These are phyloP conservation scores for Alternaria postmessia DNA, from an alignment of 2,329 filamentous ascomycete species.

Conservation along the genomic window DNA sequence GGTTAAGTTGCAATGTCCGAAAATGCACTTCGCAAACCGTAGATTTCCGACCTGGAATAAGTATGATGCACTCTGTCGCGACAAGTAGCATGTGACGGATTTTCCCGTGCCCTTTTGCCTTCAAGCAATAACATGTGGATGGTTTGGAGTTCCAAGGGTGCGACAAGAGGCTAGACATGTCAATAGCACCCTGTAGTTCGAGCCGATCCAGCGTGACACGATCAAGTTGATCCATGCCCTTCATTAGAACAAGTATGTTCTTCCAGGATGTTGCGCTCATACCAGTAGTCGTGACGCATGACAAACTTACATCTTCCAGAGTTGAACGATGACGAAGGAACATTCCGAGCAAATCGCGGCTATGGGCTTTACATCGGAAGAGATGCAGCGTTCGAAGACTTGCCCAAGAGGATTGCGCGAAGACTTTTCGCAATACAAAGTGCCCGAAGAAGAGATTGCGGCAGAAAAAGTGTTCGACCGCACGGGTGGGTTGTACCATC, in stretches of 20 bases:
- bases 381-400: constrained; percentile 1
- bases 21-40: background rate
- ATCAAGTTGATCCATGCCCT: background rate
- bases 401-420: background rate
- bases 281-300: background rate
- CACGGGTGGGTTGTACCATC: background rate
- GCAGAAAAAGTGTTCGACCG: background rate
- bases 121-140: background rate
- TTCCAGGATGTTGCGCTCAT: background rate
- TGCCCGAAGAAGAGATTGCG: background rate
- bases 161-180: background rate
- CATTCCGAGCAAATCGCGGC: background rate
- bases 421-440: background rate
- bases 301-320: background rate
- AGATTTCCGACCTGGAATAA: background rate
- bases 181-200: background rate
- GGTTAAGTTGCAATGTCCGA: background rate
- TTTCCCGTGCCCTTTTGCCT: background rate
- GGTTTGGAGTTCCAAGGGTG: background rate
- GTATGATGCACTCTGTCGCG: background rate
- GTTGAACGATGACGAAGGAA: background rate
- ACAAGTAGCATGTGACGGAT: background rate
- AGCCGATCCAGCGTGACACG: background rate
- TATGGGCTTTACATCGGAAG: background rate
- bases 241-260: background rate